Percentiles rank a stretch among this genome's conserved stretches.
phyloP scores from a whole-genome alignment of 305 asterid species.

The Lippia alba region DNA sequence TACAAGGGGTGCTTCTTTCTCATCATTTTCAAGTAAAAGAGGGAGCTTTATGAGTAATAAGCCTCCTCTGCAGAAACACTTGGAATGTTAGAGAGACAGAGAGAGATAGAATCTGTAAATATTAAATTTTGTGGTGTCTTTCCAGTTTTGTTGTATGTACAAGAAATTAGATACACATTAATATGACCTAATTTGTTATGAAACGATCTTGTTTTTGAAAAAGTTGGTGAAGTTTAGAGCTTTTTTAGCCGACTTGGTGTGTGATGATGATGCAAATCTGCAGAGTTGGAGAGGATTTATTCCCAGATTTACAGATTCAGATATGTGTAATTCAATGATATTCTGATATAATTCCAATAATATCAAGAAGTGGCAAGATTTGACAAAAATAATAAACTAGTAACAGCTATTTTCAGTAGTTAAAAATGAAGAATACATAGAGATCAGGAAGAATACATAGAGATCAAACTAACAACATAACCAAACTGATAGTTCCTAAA shows the following conservation, averaged over 20 bases:
- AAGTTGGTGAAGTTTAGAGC: constrained; percentile 2
- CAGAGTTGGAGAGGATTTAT: not conserved
- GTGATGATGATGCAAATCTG: constrained; percentile 17
- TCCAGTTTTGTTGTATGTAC: constrained; percentile 26
- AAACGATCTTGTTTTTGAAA: not conserved
- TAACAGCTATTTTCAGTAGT: constrained; percentile 3
- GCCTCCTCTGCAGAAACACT: constrained; percentile 40
- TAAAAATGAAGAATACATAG: constrained; percentile 9
- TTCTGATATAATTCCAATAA: not conserved
- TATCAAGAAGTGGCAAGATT: not conserved
- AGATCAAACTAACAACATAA: not conserved
- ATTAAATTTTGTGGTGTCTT: constrained; percentile 40
- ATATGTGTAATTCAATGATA: too few relatives aligned
- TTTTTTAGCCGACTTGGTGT: constrained; percentile 29
- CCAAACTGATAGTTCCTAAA: constrained; percentile 19
- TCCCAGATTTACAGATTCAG: not conserved
- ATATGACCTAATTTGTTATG: not conserved
- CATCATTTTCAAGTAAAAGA: constrained; percentile 44
- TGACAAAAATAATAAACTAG: too few relatives aligned
- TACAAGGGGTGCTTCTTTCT: constrained; percentile 38
- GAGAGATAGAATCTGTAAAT: constrained; percentile 34
- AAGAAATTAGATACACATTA: constrained; percentile 21
- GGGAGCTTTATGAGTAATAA: constrained; percentile 35
- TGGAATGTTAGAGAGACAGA: constrained; percentile 32
- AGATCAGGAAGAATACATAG: not conserved